phyloP scores from a whole-genome alignment of 2,329 filamentous ascomycete species.

The Calonectria pseudoreteaudii region DNA sequence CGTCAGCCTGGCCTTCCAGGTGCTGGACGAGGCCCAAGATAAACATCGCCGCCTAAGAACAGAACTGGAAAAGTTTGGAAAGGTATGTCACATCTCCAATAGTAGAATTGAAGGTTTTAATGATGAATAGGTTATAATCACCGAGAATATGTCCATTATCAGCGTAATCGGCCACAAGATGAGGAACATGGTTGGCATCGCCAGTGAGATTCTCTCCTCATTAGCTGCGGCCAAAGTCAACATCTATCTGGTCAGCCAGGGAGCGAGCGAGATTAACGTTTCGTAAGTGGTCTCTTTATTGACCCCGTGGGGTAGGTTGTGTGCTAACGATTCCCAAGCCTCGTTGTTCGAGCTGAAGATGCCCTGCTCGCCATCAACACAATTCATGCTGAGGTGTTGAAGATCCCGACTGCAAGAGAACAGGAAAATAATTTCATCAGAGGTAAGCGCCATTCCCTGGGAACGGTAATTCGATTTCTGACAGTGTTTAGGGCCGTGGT shows the following conservation, averaged over 20 bases:
- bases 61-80: background rate
- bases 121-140: background rate
- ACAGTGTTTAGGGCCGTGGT: background rate
- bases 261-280: background rate
- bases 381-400: background rate
- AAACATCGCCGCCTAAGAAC: background rate
- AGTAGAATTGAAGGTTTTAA: background rate
- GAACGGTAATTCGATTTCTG: background rate
- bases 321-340: background rate
- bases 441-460: background rate
- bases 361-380: background rate
- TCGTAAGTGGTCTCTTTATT: background rate
- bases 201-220: background rate
- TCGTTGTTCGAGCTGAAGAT: background rate
- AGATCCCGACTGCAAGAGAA: background rate
- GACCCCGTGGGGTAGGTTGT: rapidly evolving
- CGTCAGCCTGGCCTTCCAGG: background rate
- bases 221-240: background rate
- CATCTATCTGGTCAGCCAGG: background rate
- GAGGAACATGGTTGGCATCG: conserved; percentile 1
- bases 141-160: background rate
- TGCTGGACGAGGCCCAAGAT: no score
- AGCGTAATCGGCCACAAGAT: conserved; percentile 1
- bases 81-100: background rate
- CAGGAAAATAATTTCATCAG: conserved; percentile 1